Conservation (phyloP, 495 filamentous ascomycete species). For the Corynascus novoguineensis region DNA sequence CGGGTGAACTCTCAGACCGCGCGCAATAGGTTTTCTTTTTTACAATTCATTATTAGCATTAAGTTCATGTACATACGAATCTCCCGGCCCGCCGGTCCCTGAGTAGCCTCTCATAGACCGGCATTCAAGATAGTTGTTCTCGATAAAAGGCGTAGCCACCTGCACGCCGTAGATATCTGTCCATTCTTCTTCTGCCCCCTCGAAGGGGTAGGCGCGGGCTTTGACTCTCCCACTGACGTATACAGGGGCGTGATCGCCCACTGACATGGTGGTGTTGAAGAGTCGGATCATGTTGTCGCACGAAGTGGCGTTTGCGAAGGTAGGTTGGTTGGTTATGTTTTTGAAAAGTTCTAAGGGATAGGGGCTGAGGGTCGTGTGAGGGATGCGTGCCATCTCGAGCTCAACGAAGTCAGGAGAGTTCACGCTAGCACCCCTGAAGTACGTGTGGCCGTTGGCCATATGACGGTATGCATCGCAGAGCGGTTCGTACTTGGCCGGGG, state of each 20-base stretch:
- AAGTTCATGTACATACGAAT: constrained; percentile 12
- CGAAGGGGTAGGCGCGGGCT: constrained; percentile 30
- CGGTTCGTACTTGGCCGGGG: constrained; percentile 35
- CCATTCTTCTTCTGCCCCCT: constrained; percentile 19
- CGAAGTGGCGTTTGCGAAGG: constrained; percentile 31
- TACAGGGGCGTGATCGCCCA: constrained; percentile 27
- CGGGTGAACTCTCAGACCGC: too few relatives aligned
- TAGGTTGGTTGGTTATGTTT: constrained; percentile 42
- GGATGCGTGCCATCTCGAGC: constrained; percentile 25
- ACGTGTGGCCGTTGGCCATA: constrained; percentile 25
- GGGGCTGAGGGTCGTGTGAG: constrained; percentile 14
- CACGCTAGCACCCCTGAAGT: constrained; percentile 26
- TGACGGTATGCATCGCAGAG: constrained; percentile 34
- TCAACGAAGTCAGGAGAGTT: constrained; percentile 25
- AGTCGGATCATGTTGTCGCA: constrained; percentile 40
- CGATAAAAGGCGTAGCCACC: constrained; percentile 39
- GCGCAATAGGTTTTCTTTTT: not conserved
- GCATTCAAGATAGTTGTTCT: constrained; percentile 39
- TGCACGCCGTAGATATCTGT: constrained; percentile 34
- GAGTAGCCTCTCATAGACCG: constrained; percentile 27
- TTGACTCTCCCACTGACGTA: constrained; percentile 27
- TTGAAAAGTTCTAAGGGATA: constrained; percentile 35
- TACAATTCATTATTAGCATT: not conserved
- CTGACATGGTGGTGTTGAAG: constrained; percentile 38
- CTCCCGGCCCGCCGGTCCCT: constrained; percentile 25